A percentile compares a stretch with the other conserved stretches of the same genome.
These are phyloP conservation scores for Anthostomella pinea DNA, from an alignment of 2,329 filamentous ascomycete genomes.

Conservation along the genomic window DNA sequence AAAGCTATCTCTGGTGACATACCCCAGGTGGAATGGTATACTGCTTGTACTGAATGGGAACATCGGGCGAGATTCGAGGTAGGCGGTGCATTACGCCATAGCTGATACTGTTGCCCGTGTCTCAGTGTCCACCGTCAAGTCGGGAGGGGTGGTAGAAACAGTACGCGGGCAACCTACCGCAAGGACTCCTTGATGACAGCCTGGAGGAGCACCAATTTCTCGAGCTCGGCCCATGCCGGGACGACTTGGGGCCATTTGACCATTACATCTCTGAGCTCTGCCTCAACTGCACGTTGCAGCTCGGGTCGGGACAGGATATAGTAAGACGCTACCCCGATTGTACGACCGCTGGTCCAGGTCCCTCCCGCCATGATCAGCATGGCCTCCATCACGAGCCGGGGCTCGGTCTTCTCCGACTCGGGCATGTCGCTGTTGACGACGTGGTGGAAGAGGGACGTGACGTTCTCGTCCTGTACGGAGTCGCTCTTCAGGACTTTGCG, in stretches of 20 bases:
- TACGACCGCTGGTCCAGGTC: constrained; percentile 29
- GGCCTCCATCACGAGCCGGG: constrained; percentile 26
- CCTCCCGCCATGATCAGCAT: constrained; percentile 28
- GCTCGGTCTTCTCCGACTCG: constrained; percentile 22
- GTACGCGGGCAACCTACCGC: constrained; percentile 12
- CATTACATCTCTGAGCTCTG: constrained; percentile 26
- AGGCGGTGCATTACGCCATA: constrained; percentile 19
- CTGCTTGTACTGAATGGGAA: constrained; percentile 18
- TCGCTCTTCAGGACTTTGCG: constrained; percentile 12
- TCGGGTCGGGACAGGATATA: constrained; percentile 20
- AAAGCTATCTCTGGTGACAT: no score
- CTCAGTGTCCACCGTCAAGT: background rate
- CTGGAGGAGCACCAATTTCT: constrained; percentile 36
- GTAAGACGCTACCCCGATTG: constrained; percentile 18
- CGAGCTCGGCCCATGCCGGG: constrained; percentile 26
- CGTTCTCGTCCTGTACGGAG: constrained; percentile 8
- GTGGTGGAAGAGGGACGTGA: constrained; percentile 27
- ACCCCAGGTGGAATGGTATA: constrained; percentile 18
- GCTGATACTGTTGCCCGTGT: constrained; percentile 5
- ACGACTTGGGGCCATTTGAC: constrained; percentile 18
- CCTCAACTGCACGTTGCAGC: constrained; percentile 13
- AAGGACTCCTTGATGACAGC: constrained; percentile 21
- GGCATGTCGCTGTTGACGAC: constrained; percentile 29
- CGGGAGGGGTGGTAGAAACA: constrained; percentile 1
- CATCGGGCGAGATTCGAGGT: constrained; percentile 19